Base-by-base conservation (phyloP, 345 rosid genomes). In the Chamaenerion angustifolium region DNA sequence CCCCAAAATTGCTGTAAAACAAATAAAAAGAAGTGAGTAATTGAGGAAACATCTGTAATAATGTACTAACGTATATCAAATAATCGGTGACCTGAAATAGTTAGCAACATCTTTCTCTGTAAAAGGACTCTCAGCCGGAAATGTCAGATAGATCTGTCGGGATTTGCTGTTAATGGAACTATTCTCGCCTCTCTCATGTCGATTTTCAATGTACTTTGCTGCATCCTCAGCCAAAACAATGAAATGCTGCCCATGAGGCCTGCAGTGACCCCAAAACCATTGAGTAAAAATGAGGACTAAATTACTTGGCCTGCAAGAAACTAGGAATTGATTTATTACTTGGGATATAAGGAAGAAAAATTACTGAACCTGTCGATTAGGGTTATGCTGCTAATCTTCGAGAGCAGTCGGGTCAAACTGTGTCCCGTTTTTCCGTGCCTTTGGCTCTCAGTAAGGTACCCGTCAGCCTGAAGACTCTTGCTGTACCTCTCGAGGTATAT, bases 201-300 rank as follows among this genome's bases (percentile, higher is more conserved):
- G 63, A 35, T 54, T 54, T 11, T 78, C 80, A 66, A 67, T 8
- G 63, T 63, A 74, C 51, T 71, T 78, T 0, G 53, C 52, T 10
- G 72, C 74, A 70, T 82, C 81, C 63, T 82, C 85, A 0, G 77
- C 75, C 63, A 82, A 57, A 48, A 79, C 64, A 42, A 82, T 77
- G 0, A 79, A 67, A 51, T 82, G 90, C 61, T 82, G 90, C 55
- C 90, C 90, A 45, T 79, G 90, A 57, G 90, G 90, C 35, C 89
- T 81, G 80, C 49, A 17, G 64, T 14, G n/a, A 55, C 51, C 25
- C 17, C 46, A 42, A 51, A 12, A 4, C 43, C 43, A 45, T 46
- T 41, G 13, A 1, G 17, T 31, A 47, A 48, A 27, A 25, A 10
- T 17, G 3, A 12, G 43, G 43, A 49, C 40, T 42, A 4, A 15